Evolutionary conservation across 495 filamentous ascomycete species (phyloP), one percentile per base, ranked within the genome.

Genomic region (Astrothelium subdiscretum): DNA sequence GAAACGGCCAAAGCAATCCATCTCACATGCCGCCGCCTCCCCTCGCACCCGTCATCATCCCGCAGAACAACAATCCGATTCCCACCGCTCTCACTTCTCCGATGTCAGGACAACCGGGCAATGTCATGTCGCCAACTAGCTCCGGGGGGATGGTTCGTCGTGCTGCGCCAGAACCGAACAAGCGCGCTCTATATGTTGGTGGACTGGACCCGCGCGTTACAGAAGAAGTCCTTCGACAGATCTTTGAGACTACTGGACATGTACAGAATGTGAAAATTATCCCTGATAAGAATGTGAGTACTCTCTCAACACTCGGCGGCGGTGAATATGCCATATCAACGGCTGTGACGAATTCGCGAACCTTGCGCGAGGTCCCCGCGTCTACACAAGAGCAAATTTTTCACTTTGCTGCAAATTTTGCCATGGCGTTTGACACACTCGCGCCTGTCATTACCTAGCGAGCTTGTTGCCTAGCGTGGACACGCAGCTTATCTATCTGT

Each of bases 251-350:
- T 3, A 96, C 90, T 60, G 94, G 94, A 27, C 94, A 99, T 77
- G 94, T 99, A 64, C 85, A 96, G 74, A 97, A 88, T 68, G 94
- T 99, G 64, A 99, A 99, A 80, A 96, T 99, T 68, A 99, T 99
- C 72, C 94, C 94, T 38, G 94, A 99, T 79, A 96, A 96, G 83
- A 96, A 92, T 76, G 90, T 95, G 75, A 83, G 91, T 81, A 61
- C 4, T 48, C 29, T 42, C 18, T 61, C 35, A 11, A 4, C 58
- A 6, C 3, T 13, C 31, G 6, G 58, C 11, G 12, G 35, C 24
- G 8, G 29, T 61, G 44, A 18, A 26, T 24, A 27, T 57, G 42
- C 40, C 29, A 44, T 20, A 42, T 22, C 15, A 27, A 48, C 43
- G 5, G 48, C 29, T n/a, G n/a, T n/a, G n/a, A n/a, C n/a, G n/a